Percentiles rank a stretch among this genome's conserved stretches.
phyloP scores from a whole-genome alignment of 257 asterid genomes.

The Solanum virginianum region DNA sequence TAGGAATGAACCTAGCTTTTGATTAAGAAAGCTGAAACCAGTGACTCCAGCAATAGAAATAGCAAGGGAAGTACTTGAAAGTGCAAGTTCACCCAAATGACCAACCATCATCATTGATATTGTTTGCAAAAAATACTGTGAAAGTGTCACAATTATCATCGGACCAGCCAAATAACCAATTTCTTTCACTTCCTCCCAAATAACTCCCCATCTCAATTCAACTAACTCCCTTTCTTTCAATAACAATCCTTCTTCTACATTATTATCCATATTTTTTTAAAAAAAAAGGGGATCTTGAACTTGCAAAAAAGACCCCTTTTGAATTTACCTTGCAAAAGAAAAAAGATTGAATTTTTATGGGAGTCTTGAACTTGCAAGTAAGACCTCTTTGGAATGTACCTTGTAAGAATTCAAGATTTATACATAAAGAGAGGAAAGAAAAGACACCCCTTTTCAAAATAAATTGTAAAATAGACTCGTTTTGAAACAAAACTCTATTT shows the following conservation, averaged over 20 bases:
- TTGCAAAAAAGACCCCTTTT: neutral
- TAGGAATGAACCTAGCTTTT: neutral
- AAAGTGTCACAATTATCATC: constrained; percentile 56
- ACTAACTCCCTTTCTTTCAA: constrained; percentile 6
- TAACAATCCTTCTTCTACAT: constrained; percentile 52
- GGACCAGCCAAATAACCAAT: constrained; percentile 70
- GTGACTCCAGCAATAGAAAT: constrained; percentile 57
- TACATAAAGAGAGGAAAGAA: neutral
- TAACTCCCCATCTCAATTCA: constrained; percentile 18
- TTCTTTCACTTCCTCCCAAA: constrained; percentile 44
- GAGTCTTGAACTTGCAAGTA: neutral
- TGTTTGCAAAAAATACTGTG: constrained; percentile 32
- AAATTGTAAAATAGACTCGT: neutral
- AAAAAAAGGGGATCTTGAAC: neutral
- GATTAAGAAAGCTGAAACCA: constrained; percentile 62
- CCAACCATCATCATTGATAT: constrained; percentile 71
- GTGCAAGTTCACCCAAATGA: constrained; percentile 65
- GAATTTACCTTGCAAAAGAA: neutral
- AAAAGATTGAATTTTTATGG: no score
- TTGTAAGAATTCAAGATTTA: neutral
- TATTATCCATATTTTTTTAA: neutral
- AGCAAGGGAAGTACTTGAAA: constrained; percentile 72
- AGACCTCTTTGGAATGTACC: neutral
- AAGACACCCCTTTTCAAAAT: neutral
- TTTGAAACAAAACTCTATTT: neutral